Evolutionary conservation across 2,329 filamentous ascomycete genomes (phyloP), one percentile per base, ranked within the genome.

Genomic region (Magnaporthiopsis rhizophila): DNA sequence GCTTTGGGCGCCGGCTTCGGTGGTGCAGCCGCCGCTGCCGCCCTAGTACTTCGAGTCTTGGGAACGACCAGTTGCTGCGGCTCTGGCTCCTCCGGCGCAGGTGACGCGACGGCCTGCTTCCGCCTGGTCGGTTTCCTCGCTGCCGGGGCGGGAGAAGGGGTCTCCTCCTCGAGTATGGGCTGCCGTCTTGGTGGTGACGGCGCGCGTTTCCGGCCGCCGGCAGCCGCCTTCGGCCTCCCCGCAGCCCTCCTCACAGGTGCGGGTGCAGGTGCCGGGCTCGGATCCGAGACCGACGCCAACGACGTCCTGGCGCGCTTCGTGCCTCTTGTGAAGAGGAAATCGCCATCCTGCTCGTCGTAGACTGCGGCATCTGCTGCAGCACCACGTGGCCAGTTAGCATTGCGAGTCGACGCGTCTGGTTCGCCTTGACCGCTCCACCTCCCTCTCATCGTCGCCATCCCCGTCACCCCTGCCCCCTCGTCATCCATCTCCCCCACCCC

Each of bases 281-380:
- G 74, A 64, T 80, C 78, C 58, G 75, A 62, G 71, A 76, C 61
- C 78, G 76, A 21, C 21, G 67, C 74, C 65, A 82, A 78, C 65
- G 81, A 80, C 58, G 83, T 82, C 76, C 89, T 91, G 66, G 81
- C 80, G 71, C 84, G 78, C 72, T 90, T 90, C 13, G 87, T 80
- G 67, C 83, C 86, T 69, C 89, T 85, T 67, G 87, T 86, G 73
- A 92, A 93, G 65, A 86, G 80, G 70, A 93, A 93, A 67, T 90
- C 90, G 70, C 89, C 90, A 78, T 90, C 87, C 71, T 89, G 84
- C 74, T 93, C 89, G 70, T 91, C 88, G 70, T 88, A 89, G 67
- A 76, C 80, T 61, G 71, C 70, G 62, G 71, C 64, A 64, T 70
- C 73, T 72, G 61, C 36, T 53, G 36, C 28, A 9, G 8, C 18